These are phyloP conservation scores for Starmerella cellae DNA, from an alignment of 805 yeast genomes.

Conservation along the genomic window DNA sequence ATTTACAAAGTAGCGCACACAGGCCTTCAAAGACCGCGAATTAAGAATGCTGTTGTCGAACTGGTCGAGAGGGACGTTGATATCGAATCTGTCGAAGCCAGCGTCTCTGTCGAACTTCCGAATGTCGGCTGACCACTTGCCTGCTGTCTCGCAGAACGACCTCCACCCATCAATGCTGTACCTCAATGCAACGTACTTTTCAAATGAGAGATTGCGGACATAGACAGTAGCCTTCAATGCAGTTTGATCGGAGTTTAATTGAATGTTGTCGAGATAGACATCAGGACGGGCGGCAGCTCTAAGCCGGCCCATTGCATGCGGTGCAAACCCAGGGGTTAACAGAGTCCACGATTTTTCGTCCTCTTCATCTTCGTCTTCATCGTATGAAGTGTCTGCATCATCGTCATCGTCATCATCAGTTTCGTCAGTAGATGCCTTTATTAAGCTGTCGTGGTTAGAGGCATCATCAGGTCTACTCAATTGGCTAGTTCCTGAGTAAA, in stretches of 20 bases:
- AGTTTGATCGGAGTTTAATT: constrained; percentile 45
- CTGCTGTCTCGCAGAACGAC: constrained; percentile 56
- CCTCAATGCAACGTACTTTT: constrained; percentile 53
- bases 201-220: constrained; percentile 59
- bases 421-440: constrained; percentile 35
- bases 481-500: neutral
- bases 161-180: constrained; percentile 73
- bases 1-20: constrained; percentile 42
- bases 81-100: constrained; percentile 51
- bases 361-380: constrained; percentile 11
- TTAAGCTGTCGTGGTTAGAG: constrained; percentile 30
- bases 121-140: constrained; percentile 44
- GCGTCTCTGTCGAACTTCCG: constrained; percentile 22
- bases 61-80: constrained; percentile 35
- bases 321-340: constrained; percentile 14
- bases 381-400: constrained; percentile 21
- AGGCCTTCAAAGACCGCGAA: constrained; percentile 33
- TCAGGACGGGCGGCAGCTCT: constrained; percentile 22
- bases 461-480: neutral
- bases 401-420: constrained; percentile 26
- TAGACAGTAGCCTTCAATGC: constrained; percentile 60
- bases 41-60: constrained; percentile 21
- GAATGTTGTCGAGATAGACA: constrained; percentile 54
- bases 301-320: constrained; percentile 16
- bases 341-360: constrained; percentile 11